A percentile compares a stretch with the other conserved stretches of the same genome.
Evolutionary conservation across 2,329 filamentous ascomycete species (phyloP).

Genomic region (Cladosporium sp.): DNA sequence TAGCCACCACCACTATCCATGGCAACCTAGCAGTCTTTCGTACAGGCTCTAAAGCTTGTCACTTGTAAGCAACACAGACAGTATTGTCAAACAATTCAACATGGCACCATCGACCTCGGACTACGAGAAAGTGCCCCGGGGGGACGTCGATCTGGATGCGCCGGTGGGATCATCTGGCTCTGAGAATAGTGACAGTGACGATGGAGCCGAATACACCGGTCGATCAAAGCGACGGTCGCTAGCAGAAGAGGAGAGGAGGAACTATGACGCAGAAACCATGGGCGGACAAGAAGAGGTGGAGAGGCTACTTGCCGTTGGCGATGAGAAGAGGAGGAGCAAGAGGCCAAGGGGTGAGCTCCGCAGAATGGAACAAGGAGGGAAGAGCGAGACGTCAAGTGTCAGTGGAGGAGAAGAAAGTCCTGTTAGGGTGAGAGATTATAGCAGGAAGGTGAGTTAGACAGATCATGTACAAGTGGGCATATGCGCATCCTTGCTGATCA

Average conservation of each 20-base stretch:
- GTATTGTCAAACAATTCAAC: neutral
- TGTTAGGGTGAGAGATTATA: conserved; percentile 63
- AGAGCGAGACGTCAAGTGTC: conserved; percentile 15
- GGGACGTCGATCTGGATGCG: neutral
- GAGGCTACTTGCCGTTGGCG: conserved; percentile 33
- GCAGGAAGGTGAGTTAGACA: conserved; percentile 81
- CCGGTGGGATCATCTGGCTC: neutral
- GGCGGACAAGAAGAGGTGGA: conserved; percentile 46
- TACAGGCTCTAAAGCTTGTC: neutral
- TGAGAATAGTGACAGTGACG: conserved; percentile 19
- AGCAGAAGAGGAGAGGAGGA: conserved; percentile 15
- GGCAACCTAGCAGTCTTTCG: neutral
- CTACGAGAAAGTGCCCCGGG: conserved; percentile 1
- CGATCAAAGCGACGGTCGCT: conserved; percentile 7
- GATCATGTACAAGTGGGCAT: conserved; percentile 20
- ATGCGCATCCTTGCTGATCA: conserved; percentile 24
- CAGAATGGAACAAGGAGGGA: conserved; percentile 20
- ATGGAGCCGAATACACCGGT: conserved; percentile 15
- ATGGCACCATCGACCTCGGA: conserved; percentile 5
- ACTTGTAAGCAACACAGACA: neutral
- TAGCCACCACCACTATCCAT: neutral
- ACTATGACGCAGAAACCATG: conserved; percentile 33
- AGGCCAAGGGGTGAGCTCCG: conserved; percentile 17
- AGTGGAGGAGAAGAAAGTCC: conserved; percentile 7
- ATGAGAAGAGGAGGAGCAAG: conserved; percentile 17